A percentile compares a stretch with the other conserved stretches of the same genome.
Evolutionary conservation across 331 rosid genomes (phyloP).

Genomic region (Arachis monticola): DNA sequence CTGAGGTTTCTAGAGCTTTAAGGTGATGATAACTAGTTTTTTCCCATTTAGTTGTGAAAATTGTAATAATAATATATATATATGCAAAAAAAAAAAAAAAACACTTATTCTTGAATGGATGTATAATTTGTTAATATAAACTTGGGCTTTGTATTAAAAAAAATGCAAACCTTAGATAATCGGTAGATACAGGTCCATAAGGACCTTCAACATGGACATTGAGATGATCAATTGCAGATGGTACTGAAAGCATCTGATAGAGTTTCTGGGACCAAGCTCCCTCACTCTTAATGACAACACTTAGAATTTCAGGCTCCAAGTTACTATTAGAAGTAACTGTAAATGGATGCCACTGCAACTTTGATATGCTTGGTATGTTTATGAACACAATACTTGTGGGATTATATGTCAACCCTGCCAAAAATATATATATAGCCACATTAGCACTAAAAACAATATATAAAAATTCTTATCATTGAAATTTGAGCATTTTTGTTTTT

Average conservation of each 20-base stretch:
- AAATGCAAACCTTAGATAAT: conserved; percentile 51
- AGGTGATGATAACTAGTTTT: no score
- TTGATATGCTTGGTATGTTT: conserved; percentile 65
- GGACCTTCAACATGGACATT: conserved; percentile 66
- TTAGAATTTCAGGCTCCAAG: conserved; percentile 54
- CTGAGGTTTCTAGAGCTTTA: no score
- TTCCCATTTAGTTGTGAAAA: no score
- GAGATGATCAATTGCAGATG: conserved; percentile 45
- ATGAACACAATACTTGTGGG: conserved; percentile 61
- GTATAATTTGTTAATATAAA: not conserved
- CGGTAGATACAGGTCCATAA: conserved; percentile 57
- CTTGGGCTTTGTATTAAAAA: not conserved
- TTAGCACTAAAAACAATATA: not conserved
- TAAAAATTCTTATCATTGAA: not conserved
- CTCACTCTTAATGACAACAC: conserved; percentile 54
- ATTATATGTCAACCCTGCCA: conserved; percentile 49
- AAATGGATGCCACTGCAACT: conserved; percentile 76
- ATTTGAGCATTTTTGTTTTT: not conserved
- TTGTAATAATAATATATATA: no score
- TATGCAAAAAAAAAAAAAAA: no score
- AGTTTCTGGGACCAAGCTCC: conserved; percentile 66
- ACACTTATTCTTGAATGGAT: no score
- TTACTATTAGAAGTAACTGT: conserved; percentile 58
- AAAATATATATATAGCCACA: not conserved
- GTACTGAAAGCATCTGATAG: conserved; percentile 51